Conservation (phyloP, 441 rosid species). For the Bruguiera hainesii region DNA sequence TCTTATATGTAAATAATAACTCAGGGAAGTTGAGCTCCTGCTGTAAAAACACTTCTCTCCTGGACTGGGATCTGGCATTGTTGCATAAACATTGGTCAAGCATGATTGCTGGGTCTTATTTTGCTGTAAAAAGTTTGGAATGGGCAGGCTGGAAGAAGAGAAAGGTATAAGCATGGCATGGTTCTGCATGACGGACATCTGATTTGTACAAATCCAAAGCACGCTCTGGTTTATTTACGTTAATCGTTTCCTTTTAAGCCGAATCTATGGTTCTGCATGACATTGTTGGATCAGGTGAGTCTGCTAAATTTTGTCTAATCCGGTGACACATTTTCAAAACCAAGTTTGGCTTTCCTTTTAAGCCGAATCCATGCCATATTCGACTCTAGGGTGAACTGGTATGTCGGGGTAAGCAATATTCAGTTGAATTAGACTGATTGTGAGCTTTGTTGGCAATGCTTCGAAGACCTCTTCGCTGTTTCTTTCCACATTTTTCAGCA, state of each 20-base stretch:
- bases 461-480: too few relatives aligned
- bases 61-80: too few relatives aligned
- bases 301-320: constrained; percentile 42
- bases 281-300: constrained; percentile 33
- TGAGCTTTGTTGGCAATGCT: too few relatives aligned
- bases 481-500: too few relatives aligned
- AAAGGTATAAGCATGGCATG: constrained; percentile 60
- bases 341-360: constrained; percentile 47
- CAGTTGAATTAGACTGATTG: constrained; percentile 12
- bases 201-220: constrained; percentile 43
- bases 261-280: too few relatives aligned
- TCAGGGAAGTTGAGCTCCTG: neutral
- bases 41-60: constrained; percentile 2
- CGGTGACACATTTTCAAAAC: constrained; percentile 39
- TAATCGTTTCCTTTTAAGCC: constrained; percentile 39
- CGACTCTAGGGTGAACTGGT: constrained; percentile 22
- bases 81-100: constrained; percentile 9
- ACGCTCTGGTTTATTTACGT: constrained; percentile 40
- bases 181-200: constrained; percentile 38
- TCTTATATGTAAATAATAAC: constrained; percentile 11
- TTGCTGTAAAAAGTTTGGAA: constrained; percentile 39
- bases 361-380: constrained; percentile 29
- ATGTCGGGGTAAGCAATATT: constrained; percentile 16
- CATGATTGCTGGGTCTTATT: constrained; percentile 44
- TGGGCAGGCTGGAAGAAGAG: constrained; percentile 53